A percentile compares a stretch with the other conserved stretches of the same genome.
Evolutionary conservation across 352 stramenopile genomes (phyloP).

Genomic region (Phytophthora fragariae): DNA sequence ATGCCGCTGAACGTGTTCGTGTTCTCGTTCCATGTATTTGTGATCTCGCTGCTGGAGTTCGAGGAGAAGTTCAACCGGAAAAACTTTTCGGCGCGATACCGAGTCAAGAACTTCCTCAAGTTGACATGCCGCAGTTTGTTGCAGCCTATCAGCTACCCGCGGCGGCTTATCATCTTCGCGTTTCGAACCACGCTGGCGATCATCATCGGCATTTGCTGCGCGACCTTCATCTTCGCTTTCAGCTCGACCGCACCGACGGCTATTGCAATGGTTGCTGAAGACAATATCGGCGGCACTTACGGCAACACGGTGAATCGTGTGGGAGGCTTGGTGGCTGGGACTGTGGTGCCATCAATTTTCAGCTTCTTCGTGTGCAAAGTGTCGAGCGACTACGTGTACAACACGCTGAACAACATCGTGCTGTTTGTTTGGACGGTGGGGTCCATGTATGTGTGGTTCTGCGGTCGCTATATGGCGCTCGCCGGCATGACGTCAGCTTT

Average conservation of each 20-base stretch:
- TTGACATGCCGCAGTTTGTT: constrained; percentile 44
- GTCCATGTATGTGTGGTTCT: constrained; percentile 87
- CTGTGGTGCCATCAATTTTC: constrained; percentile 78
- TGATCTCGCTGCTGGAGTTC: constrained; percentile 71
- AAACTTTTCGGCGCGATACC: constrained; percentile 64
- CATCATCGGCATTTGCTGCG: constrained; percentile 62
- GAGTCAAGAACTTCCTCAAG: constrained; percentile 69
- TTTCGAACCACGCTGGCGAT: constrained; percentile 72
- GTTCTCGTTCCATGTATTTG: constrained; percentile 81
- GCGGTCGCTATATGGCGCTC: constrained; percentile 53
- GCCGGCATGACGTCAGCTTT: constrained; percentile 76
- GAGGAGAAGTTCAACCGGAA: constrained; percentile 76
- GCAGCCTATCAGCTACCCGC: constrained; percentile 54
- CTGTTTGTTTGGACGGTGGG: constrained; percentile 67
- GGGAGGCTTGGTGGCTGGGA: constrained; percentile 65
- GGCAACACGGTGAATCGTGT: constrained; percentile 74
- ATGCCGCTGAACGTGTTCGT: constrained; percentile 85
- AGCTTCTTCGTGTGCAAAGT: constrained; percentile 82
- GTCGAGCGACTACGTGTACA: constrained; percentile 51
- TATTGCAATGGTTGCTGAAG: constrained; percentile 74
- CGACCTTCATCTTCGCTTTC: constrained; percentile 81
- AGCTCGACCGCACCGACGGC: constrained; percentile 68
- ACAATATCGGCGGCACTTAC: constrained; percentile 77
- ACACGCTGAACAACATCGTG: constrained; percentile 70
- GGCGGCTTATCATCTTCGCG: constrained; percentile 57